Base-by-base conservation (phyloP, 2,329 filamentous ascomycete species). In the Orbilia oligospora region DNA sequence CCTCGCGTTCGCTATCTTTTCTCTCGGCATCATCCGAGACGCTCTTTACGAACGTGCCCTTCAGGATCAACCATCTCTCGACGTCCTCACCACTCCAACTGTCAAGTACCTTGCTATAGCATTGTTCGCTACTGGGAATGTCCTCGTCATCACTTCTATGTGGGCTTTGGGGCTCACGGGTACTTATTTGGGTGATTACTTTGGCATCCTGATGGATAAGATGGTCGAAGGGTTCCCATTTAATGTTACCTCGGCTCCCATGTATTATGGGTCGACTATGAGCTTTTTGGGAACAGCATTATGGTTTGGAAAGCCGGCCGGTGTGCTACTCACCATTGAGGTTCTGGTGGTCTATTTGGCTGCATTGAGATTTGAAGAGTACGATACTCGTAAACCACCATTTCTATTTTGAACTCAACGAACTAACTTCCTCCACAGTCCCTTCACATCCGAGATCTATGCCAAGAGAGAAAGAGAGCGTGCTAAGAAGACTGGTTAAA, bases 111-210 rank as follows among this genome's bases (percentile, higher is more conserved):
- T 91, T 18, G 93, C 92, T 49, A 91, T 91, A 80, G 88, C 86
- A 3, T 89, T 98, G 70, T 89, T 98, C 82, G 87, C 88, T 30
- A 83, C 86, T 44, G 96, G 96, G 75, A 97, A 97, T 85, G 85
- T 92, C 65, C 90, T 99, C 41, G 96, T 99, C 63, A 82, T 98
- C 64, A 91, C 91, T 38, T 96, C 92, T 79, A 98, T 97, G 86
- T 97, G 91, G 90, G 92, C 91, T 38, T 90, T 99, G 48, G 96
- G 96, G 73, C 90, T 99, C 83, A 97, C 94, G 0, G 96, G 96
- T 80, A 99, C 96, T 44, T 99, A 97, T 84, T 88, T 99, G 41
- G 96, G 96, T 53, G 96, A 99, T 87, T 99, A 99, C 88, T 99
- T 98, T 84, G 96, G 96, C 82, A 97, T 98, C 84, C 88, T 99